Percentiles rank a stretch among this genome's conserved stretches.
Conservation (phyloP, 2,329 filamentous ascomycete genomes). For the Sporothrix pseudoabietina region DNA sequence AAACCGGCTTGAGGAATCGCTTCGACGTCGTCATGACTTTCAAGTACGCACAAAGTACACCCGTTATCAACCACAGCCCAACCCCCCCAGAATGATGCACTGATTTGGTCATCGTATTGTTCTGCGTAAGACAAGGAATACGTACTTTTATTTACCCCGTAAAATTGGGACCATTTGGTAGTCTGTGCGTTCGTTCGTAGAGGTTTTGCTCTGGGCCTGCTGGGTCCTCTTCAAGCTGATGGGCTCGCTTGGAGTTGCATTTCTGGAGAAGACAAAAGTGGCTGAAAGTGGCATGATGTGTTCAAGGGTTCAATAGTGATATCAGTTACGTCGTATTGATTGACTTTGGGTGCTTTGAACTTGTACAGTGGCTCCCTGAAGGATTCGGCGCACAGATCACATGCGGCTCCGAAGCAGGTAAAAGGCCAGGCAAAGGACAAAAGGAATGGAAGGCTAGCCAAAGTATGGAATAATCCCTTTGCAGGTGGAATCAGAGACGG, state of each 20-base stretch:
- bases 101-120: background rate
- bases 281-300: slow-evolving; percentile 1
- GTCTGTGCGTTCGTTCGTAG: slow-evolving; percentile 13
- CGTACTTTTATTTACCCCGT: background rate
- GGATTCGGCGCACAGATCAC: slow-evolving; percentile 5
- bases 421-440: background rate
- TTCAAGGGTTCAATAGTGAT: background rate
- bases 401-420: background rate
- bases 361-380: background rate
- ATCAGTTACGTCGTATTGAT: background rate
- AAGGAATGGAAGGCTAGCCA: background rate
- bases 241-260: background rate
- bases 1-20: background rate
- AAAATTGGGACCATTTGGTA: background rate
- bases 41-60: background rate
- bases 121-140: background rate
- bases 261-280: background rate
- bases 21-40: background rate
- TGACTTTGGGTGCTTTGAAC: too few relatives aligned
- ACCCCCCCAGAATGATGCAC: background rate
- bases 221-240: too few relatives aligned
- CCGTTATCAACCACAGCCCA: background rate
- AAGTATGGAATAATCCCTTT: background rate
- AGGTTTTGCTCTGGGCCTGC: background rate
- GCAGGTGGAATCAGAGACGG: background rate